phyloP scores from a whole-genome alignment of 495 filamentous ascomycete species.

The Viridothelium virens region DNA sequence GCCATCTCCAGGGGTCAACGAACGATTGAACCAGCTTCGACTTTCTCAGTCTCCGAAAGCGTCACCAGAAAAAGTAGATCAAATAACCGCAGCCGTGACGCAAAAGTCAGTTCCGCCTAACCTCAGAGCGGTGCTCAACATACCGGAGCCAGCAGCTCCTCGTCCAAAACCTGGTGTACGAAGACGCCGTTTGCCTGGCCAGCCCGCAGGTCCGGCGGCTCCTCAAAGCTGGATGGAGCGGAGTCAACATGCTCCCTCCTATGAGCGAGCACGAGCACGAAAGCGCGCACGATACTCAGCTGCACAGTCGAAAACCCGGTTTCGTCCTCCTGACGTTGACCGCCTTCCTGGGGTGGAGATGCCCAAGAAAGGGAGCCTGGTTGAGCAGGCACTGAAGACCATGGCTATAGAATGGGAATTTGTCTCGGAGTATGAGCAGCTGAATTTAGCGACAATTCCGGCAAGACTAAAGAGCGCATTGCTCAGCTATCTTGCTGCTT shows the following conservation, averaged over 20 bases:
- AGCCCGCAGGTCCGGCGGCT: slow-evolving; percentile 58
- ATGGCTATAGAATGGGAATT: slow-evolving; percentile 65
- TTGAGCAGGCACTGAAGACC: slow-evolving; percentile 49
- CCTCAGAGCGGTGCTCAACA: slow-evolving; percentile 53
- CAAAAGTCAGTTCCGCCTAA: slow-evolving; percentile 47
- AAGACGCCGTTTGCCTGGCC: slow-evolving; percentile 34
- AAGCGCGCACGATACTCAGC: background rate
- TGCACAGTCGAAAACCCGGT: background rate
- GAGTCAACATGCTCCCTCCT: slow-evolving; percentile 9
- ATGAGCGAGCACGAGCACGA: background rate
- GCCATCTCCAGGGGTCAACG: slow-evolving; percentile 31
- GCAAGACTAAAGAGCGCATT: slow-evolving; percentile 52
- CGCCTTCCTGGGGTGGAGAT: background rate
- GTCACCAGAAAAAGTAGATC: slow-evolving; percentile 25
- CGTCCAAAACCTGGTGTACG: slow-evolving; percentile 49
- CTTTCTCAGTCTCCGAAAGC: slow-evolving; percentile 30
- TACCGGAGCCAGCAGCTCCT: slow-evolving; percentile 63
- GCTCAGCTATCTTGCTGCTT: slow-evolving; percentile 55
- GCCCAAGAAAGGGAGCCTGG: slow-evolving; percentile 39
- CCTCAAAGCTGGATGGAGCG: slow-evolving; percentile 59
- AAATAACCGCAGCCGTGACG: slow-evolving; percentile 29
- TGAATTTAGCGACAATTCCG: slow-evolving; percentile 58
- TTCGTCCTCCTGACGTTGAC: background rate
- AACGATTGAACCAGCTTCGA: slow-evolving; percentile 35
- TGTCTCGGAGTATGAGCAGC: slow-evolving; percentile 57